Evolutionary conservation across 2,329 filamentous ascomycete genomes (phyloP), one percentile per base, ranked within the genome.

Genomic region (Neonectria faginata): DNA sequence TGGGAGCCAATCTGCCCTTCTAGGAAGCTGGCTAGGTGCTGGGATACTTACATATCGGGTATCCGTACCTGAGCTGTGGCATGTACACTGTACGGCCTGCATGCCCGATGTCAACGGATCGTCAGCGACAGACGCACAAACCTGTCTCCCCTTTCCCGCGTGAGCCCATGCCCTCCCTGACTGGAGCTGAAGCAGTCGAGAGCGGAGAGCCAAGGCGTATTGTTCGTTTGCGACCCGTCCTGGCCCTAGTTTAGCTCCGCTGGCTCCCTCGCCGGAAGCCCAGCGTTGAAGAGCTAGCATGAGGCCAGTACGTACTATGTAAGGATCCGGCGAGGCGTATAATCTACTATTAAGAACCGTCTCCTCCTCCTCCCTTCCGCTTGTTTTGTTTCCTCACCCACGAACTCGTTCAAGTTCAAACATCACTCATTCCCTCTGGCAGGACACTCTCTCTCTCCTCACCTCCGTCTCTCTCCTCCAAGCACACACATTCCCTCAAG

Each of bases 391-490:
- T 72, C 66, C 12, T 66, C 64, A 68, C 67, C 60, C 51, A 67
- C 64, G 68, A 68, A 68, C 66, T 65, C 54, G 48, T 72, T 70
- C 68, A 64, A 71, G 68, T 73, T 73, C 68, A 71, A 67, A 71
- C 67, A 69, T 41, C 72, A 70, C 65, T 74, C 72, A 56, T 73
- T 74, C 66, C 66, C 60, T 67, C 69, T 68, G 76, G 73, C 73
- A 73, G 73, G 73, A 73, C 65, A 66, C 72, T 72, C 63, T 65
- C 67, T 67, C 69, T 67, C 63, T 50, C 53, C 41, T 25, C 44
- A 9, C 9, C n/a, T 41, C 16, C n/a, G n/a, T 41, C 39, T 20
- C 42, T 22, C 36, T 16, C 54, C 39, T 44, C 48, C 51, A 53
- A 57, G 61, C 66, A 59, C 67, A 68, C 66, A 73, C 71, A 68